Conservation (phyloP, 257 asterid species). For the Solanum etuberosum region DNA sequence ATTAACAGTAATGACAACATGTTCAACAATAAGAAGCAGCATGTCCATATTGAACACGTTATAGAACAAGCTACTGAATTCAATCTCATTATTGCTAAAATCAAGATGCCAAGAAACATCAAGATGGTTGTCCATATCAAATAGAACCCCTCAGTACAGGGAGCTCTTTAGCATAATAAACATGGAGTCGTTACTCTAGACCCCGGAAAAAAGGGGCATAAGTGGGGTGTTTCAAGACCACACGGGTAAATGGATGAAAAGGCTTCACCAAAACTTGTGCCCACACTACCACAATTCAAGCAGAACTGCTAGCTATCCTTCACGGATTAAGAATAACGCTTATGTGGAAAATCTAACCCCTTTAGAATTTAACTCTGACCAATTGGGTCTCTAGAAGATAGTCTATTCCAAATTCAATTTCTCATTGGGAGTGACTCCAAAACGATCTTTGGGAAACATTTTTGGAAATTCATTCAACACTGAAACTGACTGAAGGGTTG, state of each 20-base stretch:
- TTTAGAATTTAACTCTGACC: neutral
- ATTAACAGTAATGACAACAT: neutral
- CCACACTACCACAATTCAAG: neutral
- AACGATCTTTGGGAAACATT: neutral
- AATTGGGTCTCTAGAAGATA: neutral
- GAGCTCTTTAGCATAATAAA: too few species aligned
- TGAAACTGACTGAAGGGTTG: neutral
- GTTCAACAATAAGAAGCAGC: neutral
- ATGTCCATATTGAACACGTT: neutral
- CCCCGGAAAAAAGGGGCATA: neutral
- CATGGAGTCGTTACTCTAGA: neutral
- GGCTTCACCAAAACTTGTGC: neutral
- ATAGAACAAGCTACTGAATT: neutral
- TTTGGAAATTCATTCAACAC: neutral
- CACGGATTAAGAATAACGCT: neutral
- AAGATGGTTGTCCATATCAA: neutral
- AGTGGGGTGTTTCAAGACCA: neutral
- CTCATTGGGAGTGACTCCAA: neutral
- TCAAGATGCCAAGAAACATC: neutral
- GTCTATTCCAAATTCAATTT: too few species aligned
- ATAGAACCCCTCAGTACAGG: neutral
- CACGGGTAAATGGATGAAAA: too few species aligned
- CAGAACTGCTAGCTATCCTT: neutral
- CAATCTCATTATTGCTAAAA: too few species aligned
- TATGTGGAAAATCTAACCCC: neutral